phyloP scores from a whole-genome alignment of 495 filamentous ascomycete genomes.

The Penicillium argentinense region DNA sequence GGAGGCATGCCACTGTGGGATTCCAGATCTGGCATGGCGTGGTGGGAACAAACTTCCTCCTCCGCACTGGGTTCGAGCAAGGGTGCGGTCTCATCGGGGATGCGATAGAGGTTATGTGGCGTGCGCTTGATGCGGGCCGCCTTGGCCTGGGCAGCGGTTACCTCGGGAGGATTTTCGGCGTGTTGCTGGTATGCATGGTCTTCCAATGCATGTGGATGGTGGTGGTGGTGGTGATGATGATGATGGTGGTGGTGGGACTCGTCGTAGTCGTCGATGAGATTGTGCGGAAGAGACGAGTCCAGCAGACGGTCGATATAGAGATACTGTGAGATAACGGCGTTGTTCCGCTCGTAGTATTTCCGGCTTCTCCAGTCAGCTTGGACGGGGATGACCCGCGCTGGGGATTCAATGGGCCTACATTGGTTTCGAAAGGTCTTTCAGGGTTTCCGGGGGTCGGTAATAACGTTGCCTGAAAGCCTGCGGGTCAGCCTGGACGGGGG shows the following conservation, averaged over 20 bases:
- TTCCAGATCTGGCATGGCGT: constrained; percentile 36
- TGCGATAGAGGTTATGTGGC: constrained; percentile 74
- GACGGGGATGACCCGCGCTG: no score
- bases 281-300: constrained; percentile 82
- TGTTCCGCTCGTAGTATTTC: constrained; percentile 81
- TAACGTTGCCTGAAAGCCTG: constrained; percentile 31
- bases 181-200: background rate
- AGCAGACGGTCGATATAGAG: constrained; percentile 89
- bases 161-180: constrained; percentile 20
- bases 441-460: constrained; percentile 29
- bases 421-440: constrained; percentile 26
- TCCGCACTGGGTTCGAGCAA: constrained; percentile 36
- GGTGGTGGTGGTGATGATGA: no score
- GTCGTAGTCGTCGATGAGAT: constrained; percentile 80
- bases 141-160: constrained; percentile 4
- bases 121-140: constrained; percentile 67
- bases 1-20: constrained; percentile 51
- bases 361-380: constrained; percentile 42
- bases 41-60: constrained; percentile 27
- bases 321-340: constrained; percentile 81
- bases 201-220: no score
- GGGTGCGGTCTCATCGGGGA: constrained; percentile 70
- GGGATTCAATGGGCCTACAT: constrained; percentile 28
- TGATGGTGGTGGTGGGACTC: constrained; percentile 10
- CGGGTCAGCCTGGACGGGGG: background rate